Evolutionary conservation across 441 rosid genomes (phyloP), one percentile per base, ranked within the genome.

Genomic region (Hura crepitans): DNA sequence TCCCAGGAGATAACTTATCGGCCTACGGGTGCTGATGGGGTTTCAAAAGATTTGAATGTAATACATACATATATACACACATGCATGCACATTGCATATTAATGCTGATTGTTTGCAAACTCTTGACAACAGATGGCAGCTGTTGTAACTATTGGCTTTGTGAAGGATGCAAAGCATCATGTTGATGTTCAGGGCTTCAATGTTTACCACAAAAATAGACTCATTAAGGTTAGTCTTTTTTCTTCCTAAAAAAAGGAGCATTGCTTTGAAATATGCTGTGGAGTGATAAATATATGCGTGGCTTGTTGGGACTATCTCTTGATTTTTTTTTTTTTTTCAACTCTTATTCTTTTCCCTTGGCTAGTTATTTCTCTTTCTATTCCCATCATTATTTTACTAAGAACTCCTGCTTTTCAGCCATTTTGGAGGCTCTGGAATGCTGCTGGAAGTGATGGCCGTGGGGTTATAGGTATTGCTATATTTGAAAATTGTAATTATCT

Each of bases 351-450:
- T 43, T 43, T 46, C n/a, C 47, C 35, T n/a, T 10, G 56, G 28
- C 11, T 70, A 4, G 25, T 23, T 35, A 18, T 14, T 5, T 37
- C 42, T 17, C 14, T 14, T 57, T 23, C 17, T 17, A 42, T 39
- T 45, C n/a, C 39, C 23, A 42, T 72, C 30, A 6, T 62, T 66
- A 56, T 67, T 63, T 33, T 23, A 57, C 23, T 54, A 60, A 68
- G 28, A 30, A 58, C 20, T 45, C 27, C 17, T 69, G 28, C 47
- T 49, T 71, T 62, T 70, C 88, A 95, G 99, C 99, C 97, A 55
- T 95, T 92, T 78, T 95, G 97, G 97, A 92, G 97, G 90, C 76
- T 95, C 30, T 95, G 99, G 97, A 92, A 95, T 86, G 83, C 99
- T 69, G 78, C 97, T 15, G 97, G 93, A 73, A 90, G 97, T 85